phyloP scores from a whole-genome alignment of 139 green algal genomes.

The Micractinium sp. region DNA sequence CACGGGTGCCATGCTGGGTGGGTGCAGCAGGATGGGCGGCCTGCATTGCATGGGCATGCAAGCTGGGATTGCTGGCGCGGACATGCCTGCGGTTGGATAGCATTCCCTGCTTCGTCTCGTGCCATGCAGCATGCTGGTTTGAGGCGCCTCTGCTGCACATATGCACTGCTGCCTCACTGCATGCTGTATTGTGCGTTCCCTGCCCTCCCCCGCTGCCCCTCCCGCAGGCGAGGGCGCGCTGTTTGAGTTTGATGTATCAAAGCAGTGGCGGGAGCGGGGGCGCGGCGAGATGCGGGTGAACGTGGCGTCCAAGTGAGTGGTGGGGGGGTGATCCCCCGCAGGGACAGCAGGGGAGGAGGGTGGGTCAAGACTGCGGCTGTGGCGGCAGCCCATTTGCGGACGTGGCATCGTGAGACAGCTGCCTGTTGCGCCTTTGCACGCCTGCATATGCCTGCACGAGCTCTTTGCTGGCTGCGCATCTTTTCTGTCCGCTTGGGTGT shows the following conservation, averaged over 20 bases:
- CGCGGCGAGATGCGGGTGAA: conserved; percentile 89
- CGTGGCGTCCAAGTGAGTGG: conserved; percentile 20
- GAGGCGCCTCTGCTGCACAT: no score
- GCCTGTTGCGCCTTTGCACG: neutral
- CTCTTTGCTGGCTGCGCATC: neutral
- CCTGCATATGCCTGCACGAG: neutral
- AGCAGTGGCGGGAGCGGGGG: conserved; percentile 86
- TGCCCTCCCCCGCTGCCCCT: no score
- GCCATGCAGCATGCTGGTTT: no score
- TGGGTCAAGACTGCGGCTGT: neutral
- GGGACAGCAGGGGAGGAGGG: neutral
- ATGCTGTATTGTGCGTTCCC: no score
- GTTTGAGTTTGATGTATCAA: conserved; percentile 82
- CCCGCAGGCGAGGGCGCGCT: conserved; percentile 71
- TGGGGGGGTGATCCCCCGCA: neutral
- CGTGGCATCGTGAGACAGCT: neutral
- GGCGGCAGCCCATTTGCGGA: neutral
- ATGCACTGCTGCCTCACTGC: no score
- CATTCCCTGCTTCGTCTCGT: no score
- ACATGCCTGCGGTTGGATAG: no score
- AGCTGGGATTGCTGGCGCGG: neutral
- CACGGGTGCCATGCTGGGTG: neutral
- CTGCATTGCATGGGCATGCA: no score
- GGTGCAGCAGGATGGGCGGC: no score
- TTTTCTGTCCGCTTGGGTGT: neutral